Evolutionary conservation across 129 eudicot species (phyloP), one percentile per base, ranked within the genome.

Genomic region (Rutidosis leptorrhynchoides): DNA sequence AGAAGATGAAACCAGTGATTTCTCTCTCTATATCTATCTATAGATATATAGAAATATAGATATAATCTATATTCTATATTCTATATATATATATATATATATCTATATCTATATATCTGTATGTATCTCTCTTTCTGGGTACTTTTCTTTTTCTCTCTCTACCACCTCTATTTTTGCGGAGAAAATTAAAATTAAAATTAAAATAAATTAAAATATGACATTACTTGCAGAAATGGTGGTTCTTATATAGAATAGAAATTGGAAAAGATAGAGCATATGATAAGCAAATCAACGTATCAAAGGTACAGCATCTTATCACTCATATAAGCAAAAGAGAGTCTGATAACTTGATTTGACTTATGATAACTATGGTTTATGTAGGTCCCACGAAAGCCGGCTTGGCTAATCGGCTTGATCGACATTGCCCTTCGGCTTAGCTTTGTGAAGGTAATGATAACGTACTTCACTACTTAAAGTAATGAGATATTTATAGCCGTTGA

Each of bases 341-440:
- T 70, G 64, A 74, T 72, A 79, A 53, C 68, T 1, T 0, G 0
- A 0, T 0, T 0, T 0, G 0, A 0, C 7, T 7, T 20, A 7
- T 27, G 55, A 80, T 79, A 65, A 46, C 40, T 51, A 11, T 7
- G 16, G 17, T n/a, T 4, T 0, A 1, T 0, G 11, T 35, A 48
- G 96, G 84, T 49, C 62, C 86, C 79, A 66, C 12, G 21, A 3
- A 57, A 80, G 87, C 86, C 86, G 78, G 86, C 79, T 68, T 20
- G 67, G 61, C 82, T 69, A 62, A 73, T 70, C 93, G 93, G 96
- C 84, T 81, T 73, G 57, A 83, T 76, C 70, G 83, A 74, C 83
- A 83, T 83, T 79, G 83, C 76, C 66, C 78, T 22, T 68, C 79
- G 60, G 83, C 87, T 77, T 26, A 48, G 52, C 64, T 62, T 25